Conservation (phyloP, 768 basidiomycete genomes). For the Dacryopinax spathularia region DNA sequence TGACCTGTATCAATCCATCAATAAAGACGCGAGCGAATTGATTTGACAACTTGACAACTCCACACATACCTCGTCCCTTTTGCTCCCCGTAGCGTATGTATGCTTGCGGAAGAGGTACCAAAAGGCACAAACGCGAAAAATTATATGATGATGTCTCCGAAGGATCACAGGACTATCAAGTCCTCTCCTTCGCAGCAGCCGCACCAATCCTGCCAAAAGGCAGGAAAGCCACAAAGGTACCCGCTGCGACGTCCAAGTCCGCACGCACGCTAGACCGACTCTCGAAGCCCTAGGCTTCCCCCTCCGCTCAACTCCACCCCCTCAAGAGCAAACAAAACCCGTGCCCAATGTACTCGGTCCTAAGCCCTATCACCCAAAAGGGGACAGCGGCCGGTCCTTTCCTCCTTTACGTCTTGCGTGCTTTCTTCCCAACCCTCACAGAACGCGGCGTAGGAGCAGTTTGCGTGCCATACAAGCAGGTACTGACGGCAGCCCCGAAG, state of each 20-base stretch:
- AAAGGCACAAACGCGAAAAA: not conserved
- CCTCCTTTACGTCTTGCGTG: not conserved
- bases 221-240: not conserved
- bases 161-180: not conserved
- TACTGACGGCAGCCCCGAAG: not conserved
- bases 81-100: no score
- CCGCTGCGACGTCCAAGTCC: not conserved
- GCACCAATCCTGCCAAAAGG: no score
- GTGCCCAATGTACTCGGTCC: conserved; percentile 1
- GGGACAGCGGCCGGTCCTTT: no score
- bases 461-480: not conserved
- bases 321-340: not conserved
- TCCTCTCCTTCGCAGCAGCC: not conserved
- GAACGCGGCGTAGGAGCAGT: not conserved
- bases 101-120: not conserved
- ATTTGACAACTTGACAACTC: not conserved
- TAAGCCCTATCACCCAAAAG: no score
- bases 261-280: not conserved
- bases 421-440: not conserved
- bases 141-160: not conserved
- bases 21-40: not conserved
- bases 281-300: not conserved
- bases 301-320: not conserved
- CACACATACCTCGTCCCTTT: no score
- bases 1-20: not conserved